Evolutionary conservation across 306 rosid species (phyloP), one percentile per base, ranked within the genome.

Genomic region (Crataegus laevigata): DNA sequence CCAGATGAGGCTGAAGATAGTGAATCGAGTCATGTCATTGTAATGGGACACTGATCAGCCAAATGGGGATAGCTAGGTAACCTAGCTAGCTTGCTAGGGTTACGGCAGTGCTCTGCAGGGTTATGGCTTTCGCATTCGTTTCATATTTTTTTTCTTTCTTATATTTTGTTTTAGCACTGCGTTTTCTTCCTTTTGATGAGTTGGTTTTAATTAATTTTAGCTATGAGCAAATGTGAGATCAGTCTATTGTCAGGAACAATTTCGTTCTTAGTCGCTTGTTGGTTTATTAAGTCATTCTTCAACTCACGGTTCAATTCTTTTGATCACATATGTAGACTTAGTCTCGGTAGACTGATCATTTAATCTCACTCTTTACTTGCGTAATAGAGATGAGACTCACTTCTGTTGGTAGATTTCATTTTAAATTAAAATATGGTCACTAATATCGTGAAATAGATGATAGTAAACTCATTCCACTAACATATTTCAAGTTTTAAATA

Each of bases 1-100:
- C 0, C 42, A 24, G 34, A 14, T 10, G 6, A 11, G 1, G 1
- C 22, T 2, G 69, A 75, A 1, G 77, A 63, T 3, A 4, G 4
- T 28, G 77, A 18, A 8, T 5, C 43, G 18, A 54, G 28, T 3
- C 77, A n/a, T 68, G 59, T 78, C 2, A 19, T 59, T 30, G 82
- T 84, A 36, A 25, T 87, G 76, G 88, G 90, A 61, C 88, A 87
- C 72, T 84, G 50, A 83, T 19, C 3, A 18, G 8, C 26, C 38
- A 57, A 32, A 34, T 5, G 66, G 51, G 13, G 52, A 28, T 7
- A 17, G 64, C 79, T 50, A 50, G 42, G 17, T 14, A 47, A 47
- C 4, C 52, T 42, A 40, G 22, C 65, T 7, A 40, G 74, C 67
- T 75, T 21, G 64, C 42, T 76, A 36, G 38, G 9, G 55, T 59